Conservation (phyloP, 345 rosid species). For the Sapria himalayana region DNA sequence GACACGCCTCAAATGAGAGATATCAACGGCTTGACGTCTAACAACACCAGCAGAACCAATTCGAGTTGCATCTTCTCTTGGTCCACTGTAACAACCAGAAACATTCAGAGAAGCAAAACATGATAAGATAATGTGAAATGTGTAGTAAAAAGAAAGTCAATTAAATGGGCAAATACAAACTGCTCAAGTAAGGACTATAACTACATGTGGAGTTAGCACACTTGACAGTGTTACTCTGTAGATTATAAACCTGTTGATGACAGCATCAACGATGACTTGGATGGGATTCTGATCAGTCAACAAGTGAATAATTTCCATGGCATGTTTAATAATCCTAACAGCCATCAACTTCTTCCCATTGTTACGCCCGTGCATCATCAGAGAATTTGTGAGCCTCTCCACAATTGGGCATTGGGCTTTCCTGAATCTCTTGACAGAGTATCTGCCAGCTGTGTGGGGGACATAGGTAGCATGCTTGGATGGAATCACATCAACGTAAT, state of each 20-base stretch:
- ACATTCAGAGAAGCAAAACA: neutral
- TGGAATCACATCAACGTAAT: conserved; percentile 4
- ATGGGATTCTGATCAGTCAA: conserved; percentile 7
- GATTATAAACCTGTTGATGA: conserved; percentile 11
- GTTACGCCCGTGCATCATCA: conserved; percentile 11
- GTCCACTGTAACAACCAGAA: conserved; percentile 3
- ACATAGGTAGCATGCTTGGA: conserved; percentile 8
- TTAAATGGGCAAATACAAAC: too few species aligned
- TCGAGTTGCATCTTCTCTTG: conserved; percentile 10
- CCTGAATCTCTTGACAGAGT: conserved; percentile 9
- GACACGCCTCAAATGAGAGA: conserved; percentile 9
- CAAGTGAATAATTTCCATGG: conserved; percentile 9
- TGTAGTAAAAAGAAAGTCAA: too few species aligned
- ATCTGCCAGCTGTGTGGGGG: conserved; percentile 11
- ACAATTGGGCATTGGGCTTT: conserved; percentile 11
- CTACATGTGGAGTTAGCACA: too few species aligned
- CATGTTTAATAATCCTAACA: conserved; percentile 7
- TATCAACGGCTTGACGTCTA: conserved; percentile 10
- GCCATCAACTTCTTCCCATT: conserved; percentile 10
- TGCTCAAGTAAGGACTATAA: too few species aligned
- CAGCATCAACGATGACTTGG: conserved; percentile 11
- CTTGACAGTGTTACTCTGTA: too few species aligned
- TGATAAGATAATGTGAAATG: neutral
- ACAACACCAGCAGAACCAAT: conserved; percentile 11
- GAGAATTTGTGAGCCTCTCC: conserved; percentile 9